Conservation (phyloP, 495 filamentous ascomycete species). For the Opeltia flavorubescens region DNA sequence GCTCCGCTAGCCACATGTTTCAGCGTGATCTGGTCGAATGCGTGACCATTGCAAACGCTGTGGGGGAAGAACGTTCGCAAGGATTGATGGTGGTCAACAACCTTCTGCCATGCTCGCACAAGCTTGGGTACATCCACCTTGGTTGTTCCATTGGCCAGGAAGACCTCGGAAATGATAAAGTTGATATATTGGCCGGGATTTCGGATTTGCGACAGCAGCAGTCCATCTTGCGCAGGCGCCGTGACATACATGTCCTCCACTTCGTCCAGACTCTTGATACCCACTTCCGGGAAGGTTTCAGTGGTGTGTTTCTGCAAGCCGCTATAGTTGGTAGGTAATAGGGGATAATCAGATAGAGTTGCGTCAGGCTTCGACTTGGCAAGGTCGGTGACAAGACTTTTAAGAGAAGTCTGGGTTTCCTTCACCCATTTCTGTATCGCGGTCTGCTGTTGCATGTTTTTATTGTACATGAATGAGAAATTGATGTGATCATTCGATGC, state of each 20-base stretch:
- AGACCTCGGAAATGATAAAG: constrained; percentile 32
- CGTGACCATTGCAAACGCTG: constrained; percentile 33
- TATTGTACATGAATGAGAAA: constrained; percentile 47
- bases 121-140: constrained; percentile 28
- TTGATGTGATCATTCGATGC: constrained; percentile 45
- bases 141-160: constrained; percentile 11
- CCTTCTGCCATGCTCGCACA: constrained; percentile 34
- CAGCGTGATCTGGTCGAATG: constrained; percentile 40
- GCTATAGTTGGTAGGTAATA: constrained; percentile 44
- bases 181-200: constrained; percentile 33
- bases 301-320: constrained; percentile 27
- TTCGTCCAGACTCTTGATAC: constrained; percentile 27
- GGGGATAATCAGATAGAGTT: constrained; percentile 48
- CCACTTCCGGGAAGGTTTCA: constrained; percentile 33
- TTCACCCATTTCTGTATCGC: constrained; percentile 46
- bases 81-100: constrained; percentile 39
- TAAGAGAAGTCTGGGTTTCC: constrained; percentile 43
- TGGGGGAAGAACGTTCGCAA: constrained; percentile 43
- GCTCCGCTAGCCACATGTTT: constrained; percentile 26
- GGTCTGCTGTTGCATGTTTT: constrained; percentile 39
- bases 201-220: constrained; percentile 48
- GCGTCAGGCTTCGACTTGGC: constrained; percentile 35
- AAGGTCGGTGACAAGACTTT: constrained; percentile 37
- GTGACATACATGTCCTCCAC: constrained; percentile 51
- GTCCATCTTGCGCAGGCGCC: constrained; percentile 51